Conservation (phyloP, 2,329 filamentous ascomycete species). For the Calonectria leucothoes region DNA sequence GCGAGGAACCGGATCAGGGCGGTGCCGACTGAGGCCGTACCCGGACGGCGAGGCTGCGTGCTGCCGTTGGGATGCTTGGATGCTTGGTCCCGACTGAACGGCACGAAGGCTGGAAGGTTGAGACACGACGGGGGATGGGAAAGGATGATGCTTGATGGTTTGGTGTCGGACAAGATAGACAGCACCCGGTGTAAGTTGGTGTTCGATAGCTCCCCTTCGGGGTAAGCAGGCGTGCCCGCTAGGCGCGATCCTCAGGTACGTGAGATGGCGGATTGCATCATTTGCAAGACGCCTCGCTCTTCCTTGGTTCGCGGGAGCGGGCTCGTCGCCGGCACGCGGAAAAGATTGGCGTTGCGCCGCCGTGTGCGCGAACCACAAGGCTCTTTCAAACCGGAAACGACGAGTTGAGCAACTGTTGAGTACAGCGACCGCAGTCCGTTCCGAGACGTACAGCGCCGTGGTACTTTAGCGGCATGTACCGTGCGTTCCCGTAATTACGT, state of each 20-base stretch:
- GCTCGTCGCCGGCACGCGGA: background rate
- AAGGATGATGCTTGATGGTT: background rate
- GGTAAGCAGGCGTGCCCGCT: background rate
- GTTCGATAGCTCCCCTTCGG: background rate
- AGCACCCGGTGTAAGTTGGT: constrained; percentile 1
- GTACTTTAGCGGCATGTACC: background rate
- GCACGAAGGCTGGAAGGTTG: constrained; percentile 9
- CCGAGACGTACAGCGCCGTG: background rate
- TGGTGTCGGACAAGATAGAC: background rate
- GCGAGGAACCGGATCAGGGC: constrained; percentile 35
- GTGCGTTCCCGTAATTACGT: constrained; percentile 1
- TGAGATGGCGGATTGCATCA: background rate
- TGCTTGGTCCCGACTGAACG: constrained; percentile 19
- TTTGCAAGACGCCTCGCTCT: background rate
- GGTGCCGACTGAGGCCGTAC: background rate
- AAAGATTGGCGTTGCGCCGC: constrained; percentile 1
- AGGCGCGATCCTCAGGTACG: background rate
- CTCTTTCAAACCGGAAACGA: background rate
- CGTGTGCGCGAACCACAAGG: background rate
- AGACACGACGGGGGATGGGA: background rate
- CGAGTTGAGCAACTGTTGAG: background rate
- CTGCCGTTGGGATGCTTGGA: background rate
- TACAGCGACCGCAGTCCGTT: background rate
- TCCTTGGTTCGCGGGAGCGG: background rate
- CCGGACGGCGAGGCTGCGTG: background rate